These are phyloP conservation scores for Peronosclerospora sorghi DNA, from an alignment of 352 stramenopile species.

Conservation along the genomic window DNA sequence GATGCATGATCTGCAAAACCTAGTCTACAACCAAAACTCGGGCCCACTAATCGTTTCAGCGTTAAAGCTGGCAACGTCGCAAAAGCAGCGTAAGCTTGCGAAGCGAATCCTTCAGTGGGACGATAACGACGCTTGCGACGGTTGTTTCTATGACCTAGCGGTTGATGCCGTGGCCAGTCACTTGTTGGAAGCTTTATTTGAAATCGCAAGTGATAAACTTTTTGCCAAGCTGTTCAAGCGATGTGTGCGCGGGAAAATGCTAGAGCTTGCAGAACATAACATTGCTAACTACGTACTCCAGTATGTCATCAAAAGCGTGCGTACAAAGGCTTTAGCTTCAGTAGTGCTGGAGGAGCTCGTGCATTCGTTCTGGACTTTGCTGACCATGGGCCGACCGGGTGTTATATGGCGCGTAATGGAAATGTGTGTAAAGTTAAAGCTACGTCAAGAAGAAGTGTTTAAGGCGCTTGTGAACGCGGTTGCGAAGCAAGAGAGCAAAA, in stretches of 20 bases:
- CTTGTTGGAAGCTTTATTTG: slow-evolving; percentile 58
- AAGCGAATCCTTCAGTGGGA: slow-evolving; percentile 63
- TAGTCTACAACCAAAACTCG: slow-evolving; percentile 68
- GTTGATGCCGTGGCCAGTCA: slow-evolving; percentile 69
- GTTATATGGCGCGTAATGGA: slow-evolving; percentile 73
- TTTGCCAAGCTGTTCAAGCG: slow-evolving; percentile 57
- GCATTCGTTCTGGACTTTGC: slow-evolving; percentile 49
- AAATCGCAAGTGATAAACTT: slow-evolving; percentile 46
- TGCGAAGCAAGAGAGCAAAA: slow-evolving; percentile 71
- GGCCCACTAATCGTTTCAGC: slow-evolving; percentile 55
- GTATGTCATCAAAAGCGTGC: slow-evolving; percentile 47
- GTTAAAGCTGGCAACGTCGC: slow-evolving; percentile 43
- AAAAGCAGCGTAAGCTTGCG: slow-evolving; percentile 38
- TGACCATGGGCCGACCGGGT: slow-evolving; percentile 55
- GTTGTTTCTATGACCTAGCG: slow-evolving; percentile 57
- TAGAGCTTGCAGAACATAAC: slow-evolving; percentile 58
- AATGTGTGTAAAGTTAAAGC: slow-evolving; percentile 52
- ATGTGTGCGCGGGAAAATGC: slow-evolving; percentile 45
- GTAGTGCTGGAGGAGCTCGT: slow-evolving; percentile 52
- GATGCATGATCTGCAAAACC: slow-evolving; percentile 35
- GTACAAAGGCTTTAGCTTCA: slow-evolving; percentile 26
- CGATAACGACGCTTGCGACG: slow-evolving; percentile 35
- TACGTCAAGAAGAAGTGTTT: slow-evolving; percentile 45
- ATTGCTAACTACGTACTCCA: slow-evolving; percentile 83
- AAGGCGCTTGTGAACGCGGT: slow-evolving; percentile 42